These are phyloP conservation scores for Plasmopara viticola DNA, from an alignment of 352 stramenopile genomes.

Conservation along the genomic window DNA sequence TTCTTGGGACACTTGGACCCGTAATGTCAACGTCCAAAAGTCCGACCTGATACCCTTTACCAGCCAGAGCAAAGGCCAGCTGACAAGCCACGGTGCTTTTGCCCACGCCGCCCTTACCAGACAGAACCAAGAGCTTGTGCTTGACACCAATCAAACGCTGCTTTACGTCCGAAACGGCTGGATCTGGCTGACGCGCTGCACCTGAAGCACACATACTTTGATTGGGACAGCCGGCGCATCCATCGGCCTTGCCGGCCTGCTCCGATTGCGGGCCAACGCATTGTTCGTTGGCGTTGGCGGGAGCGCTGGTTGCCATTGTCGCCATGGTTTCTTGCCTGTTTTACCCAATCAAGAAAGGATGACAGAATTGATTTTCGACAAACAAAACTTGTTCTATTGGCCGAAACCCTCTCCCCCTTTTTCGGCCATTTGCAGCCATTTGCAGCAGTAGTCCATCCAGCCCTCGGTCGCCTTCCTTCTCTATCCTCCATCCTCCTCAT, in stretches of 20 bases:
- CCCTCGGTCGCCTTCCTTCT: neutral
- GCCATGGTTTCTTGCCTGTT: conserved; percentile 19
- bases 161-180: conserved; percentile 85
- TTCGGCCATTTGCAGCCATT: conserved; percentile 3
- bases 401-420: neutral
- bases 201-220: conserved; percentile 93
- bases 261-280: conserved; percentile 95
- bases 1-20: conserved; percentile 96
- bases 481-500: neutral
- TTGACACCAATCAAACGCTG: conserved; percentile 80
- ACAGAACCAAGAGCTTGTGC: conserved; percentile 98
- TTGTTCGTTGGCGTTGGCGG: conserved; percentile 69
- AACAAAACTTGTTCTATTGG: conserved; percentile 2
- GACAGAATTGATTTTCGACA: neutral
- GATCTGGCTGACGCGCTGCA: conserved; percentile 79
- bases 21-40: conserved; percentile 99
- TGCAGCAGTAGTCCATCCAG: neutral
- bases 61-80: conserved; percentile 94
- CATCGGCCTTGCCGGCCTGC: conserved; percentile 89
- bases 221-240: conserved; percentile 98
- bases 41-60: conserved; percentile 92
- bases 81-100: conserved; percentile 99
- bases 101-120: conserved; percentile 98
- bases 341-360: neutral
- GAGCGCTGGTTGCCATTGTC: conserved; percentile 38